A percentile compares a stretch with the other conserved stretches of the same genome.
Conservation (phyloP, 352 stramenopile species). For the Phytophthora megakarya region DNA sequence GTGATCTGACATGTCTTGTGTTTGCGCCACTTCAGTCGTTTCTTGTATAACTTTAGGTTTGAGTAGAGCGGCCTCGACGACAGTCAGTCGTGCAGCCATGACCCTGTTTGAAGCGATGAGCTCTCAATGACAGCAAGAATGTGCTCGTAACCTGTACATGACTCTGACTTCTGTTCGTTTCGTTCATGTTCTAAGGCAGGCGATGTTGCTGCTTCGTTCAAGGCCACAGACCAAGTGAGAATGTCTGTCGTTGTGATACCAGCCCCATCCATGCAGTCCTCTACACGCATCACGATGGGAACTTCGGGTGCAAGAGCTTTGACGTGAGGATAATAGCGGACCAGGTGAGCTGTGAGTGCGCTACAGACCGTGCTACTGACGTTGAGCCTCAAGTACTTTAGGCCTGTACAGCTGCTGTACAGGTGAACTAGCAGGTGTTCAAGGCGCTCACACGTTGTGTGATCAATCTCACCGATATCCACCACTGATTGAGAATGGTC, state of each 20-base stretch:
- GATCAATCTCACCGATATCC: not conserved
- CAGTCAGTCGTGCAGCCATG: not conserved
- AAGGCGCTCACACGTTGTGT: not conserved
- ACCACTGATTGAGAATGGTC: no score
- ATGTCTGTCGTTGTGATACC: not conserved
- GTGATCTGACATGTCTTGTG: no score
- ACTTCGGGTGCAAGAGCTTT: constrained; percentile 2
- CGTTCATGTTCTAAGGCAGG: constrained; percentile 2
- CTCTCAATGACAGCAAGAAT: constrained; percentile 10
- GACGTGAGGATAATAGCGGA: constrained; percentile 8
- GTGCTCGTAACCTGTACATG: not conserved
- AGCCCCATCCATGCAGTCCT: not conserved
- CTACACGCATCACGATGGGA: not conserved
- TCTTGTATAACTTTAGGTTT: not conserved
- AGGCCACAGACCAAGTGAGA: not conserved
- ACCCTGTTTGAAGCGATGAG: constrained; percentile 5
- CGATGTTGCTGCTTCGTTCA: not conserved
- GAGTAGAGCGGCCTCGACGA: constrained; percentile 4
- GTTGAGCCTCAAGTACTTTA: not conserved
- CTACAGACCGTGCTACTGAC: not conserved
- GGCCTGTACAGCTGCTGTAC: constrained; percentile 3
- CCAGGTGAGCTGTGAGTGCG: constrained; percentile 4
- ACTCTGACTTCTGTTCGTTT: not conserved
- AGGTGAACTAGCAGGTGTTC: not conserved
- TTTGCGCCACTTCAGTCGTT: no score